Conservation (phyloP, 2,329 filamentous ascomycete genomes). For the Hymenoscyphus scutula region DNA sequence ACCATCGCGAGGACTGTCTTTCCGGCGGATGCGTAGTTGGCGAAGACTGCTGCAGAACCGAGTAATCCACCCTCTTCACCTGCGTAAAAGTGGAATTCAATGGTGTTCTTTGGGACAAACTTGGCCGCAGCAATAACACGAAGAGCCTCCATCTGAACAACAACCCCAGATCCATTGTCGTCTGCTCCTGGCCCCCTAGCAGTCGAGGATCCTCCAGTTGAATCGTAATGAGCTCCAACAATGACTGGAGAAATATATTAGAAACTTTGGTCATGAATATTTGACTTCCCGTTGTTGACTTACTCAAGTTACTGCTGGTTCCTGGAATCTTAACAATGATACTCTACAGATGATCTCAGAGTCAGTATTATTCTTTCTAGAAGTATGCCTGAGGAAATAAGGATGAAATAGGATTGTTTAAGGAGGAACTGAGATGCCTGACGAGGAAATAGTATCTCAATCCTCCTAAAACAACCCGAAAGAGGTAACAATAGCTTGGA, state of each 20-base stretch:
- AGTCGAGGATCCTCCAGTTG: slow-evolving; percentile 45
- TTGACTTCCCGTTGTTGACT: neutral
- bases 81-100: slow-evolving; percentile 95
- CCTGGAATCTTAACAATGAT: slow-evolving; percentile 21
- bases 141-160: slow-evolving; percentile 89
- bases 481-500: too few species aligned
- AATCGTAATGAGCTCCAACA: slow-evolving; percentile 87
- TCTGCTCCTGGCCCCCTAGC: slow-evolving; percentile 75
- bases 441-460: too few species aligned
- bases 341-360: too few species aligned
- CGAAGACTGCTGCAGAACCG: slow-evolving; percentile 84
- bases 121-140: slow-evolving; percentile 70
- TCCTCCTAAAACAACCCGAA: too few species aligned
- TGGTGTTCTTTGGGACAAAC: slow-evolving; percentile 71
- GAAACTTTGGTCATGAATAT: neutral
- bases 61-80: slow-evolving; percentile 84
- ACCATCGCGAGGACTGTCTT: slow-evolving; percentile 89
- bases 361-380: too few species aligned
- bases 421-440: too few species aligned
- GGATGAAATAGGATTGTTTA: too few species aligned
- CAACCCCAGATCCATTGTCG: slow-evolving; percentile 86
- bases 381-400: too few species aligned
- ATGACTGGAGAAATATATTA: slow-evolving; percentile 48
- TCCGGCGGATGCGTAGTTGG: slow-evolving; percentile 66
- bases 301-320: slow-evolving; percentile 12